A percentile compares a stretch with the other conserved stretches of the same genome.
These are phyloP conservation scores for Eustoma russellianum DNA, from an alignment of 257 asterid genomes.

Conservation along the genomic window DNA sequence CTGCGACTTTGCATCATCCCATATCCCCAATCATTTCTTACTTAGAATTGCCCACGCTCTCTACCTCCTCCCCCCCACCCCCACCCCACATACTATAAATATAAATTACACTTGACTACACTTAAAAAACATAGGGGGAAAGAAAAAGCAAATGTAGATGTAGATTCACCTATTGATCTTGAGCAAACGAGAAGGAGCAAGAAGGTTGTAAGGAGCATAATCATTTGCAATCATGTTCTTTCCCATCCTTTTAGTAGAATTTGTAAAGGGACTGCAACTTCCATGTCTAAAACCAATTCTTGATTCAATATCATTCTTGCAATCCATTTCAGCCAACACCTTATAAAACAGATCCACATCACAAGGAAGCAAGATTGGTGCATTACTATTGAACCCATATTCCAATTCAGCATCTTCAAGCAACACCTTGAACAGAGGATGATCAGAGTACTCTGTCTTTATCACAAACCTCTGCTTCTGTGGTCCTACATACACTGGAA, in stretches of 20 bases:
- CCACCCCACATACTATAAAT: no score
- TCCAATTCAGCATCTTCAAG: constrained; percentile 64
- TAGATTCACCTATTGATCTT: not conserved
- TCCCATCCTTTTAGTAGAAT: constrained; percentile 9
- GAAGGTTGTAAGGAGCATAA: constrained; percentile 13
- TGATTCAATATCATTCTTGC: not conserved
- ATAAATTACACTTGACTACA: no score
- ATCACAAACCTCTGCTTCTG: constrained; percentile 37
- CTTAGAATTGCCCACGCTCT: no score
- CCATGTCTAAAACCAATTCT: constrained; percentile 2
- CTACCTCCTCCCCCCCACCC: no score
- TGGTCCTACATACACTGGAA: constrained; percentile 53
- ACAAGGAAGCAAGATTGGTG: constrained; percentile 54
- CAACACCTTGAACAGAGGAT: constrained; percentile 50
- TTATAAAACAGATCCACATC: constrained; percentile 39
- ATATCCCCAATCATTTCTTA: no score
- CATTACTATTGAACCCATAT: constrained; percentile 42
- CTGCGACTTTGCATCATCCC: no score
- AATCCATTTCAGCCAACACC: constrained; percentile 44
- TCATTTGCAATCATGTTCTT: constrained; percentile 3
- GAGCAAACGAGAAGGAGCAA: constrained; percentile 9
- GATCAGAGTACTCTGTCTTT: constrained; percentile 34
- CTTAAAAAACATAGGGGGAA: no score
- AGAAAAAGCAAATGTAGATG: no score
- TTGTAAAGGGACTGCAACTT: constrained; percentile 17